Evolutionary conservation across 495 filamentous ascomycete genomes (phyloP).

Genomic region (Neurospora discreta): DNA sequence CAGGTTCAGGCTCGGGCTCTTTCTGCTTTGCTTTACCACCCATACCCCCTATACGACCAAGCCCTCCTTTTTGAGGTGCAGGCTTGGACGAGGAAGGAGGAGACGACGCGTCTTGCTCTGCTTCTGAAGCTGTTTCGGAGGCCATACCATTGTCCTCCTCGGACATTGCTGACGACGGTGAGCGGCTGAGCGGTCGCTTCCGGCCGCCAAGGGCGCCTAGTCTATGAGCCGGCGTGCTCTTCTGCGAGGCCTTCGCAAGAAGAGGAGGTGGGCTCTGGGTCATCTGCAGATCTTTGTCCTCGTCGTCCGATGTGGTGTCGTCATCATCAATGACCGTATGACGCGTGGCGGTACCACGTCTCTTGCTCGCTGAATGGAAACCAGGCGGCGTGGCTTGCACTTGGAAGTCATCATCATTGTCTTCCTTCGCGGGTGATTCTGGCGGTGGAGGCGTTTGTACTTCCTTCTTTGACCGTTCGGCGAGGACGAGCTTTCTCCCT

Average conservation of each 20-base stretch:
- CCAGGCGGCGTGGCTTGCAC: conserved; percentile 37
- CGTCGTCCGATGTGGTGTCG: conserved; percentile 23
- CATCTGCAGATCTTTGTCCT: conserved; percentile 13
- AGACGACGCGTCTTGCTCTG: conserved; percentile 11
- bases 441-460: conserved; percentile 3
- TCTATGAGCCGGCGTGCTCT: background rate
- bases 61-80: conserved; percentile 14
- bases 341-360: background rate
- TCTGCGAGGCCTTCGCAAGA: background rate
- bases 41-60: conserved; percentile 37
- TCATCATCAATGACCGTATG: conserved; percentile 15
- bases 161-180: conserved; percentile 5
- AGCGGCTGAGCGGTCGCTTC: conserved; percentile 4
- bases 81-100: conserved; percentile 10
- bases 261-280: conserved; percentile 5
- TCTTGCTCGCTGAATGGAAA: conserved; percentile 11
- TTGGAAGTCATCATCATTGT: conserved; percentile 38
- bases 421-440: background rate
- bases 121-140: conserved; percentile 34
- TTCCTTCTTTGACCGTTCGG: conserved; percentile 12
- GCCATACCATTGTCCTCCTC: background rate
- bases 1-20: background rate
- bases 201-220: conserved; percentile 21
- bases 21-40: conserved; percentile 1
- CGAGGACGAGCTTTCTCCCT: conserved; percentile 15